Percentiles rank a stretch among this genome's conserved stretches.
phyloP scores from a whole-genome alignment of 192 early-diverging fungal species.

The Globomyces pollinis-pini region DNA sequence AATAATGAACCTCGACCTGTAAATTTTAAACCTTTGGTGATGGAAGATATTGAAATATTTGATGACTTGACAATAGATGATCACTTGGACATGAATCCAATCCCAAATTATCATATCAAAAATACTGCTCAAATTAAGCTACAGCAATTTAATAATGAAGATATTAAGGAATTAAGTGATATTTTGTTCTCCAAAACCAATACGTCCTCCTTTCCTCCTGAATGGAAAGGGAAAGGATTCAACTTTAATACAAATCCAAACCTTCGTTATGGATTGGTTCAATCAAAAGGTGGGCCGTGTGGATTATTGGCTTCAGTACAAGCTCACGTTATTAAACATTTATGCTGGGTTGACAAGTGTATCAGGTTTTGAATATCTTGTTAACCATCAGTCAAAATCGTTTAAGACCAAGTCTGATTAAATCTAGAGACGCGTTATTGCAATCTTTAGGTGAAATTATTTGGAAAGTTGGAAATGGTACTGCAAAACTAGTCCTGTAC shows the following conservation, averaged over 20 bases:
- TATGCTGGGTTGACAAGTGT: slow-evolving; percentile 1
- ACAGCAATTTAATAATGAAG: too few species aligned
- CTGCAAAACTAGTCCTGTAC: slow-evolving; percentile 4
- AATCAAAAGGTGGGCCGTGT: slow-evolving; percentile 48
- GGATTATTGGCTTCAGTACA: slow-evolving; percentile 44
- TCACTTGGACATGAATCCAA: slow-evolving; percentile 10
- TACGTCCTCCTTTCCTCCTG: slow-evolving; percentile 17
- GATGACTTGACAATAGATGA: slow-evolving; percentile 17
- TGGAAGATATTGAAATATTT: slow-evolving; percentile 16
- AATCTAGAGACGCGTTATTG: slow-evolving; percentile 23
- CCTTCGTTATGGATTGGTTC: slow-evolving; percentile 40
- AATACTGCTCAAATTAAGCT: too few species aligned
- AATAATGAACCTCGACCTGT: too few species aligned
- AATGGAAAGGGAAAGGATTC: slow-evolving; percentile 42
- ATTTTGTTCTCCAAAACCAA: slow-evolving; percentile 14
- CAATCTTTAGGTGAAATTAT: slow-evolving; percentile 34
- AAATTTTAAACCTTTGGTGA: too few species aligned
- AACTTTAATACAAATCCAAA: slow-evolving; percentile 14
- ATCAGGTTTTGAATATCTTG: not conserved
- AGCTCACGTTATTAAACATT: slow-evolving; percentile 32
- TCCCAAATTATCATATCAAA: too few species aligned
- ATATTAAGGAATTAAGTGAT: not conserved
- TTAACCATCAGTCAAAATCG: slow-evolving; percentile 12
- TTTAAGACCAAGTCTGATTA: slow-evolving; percentile 13
- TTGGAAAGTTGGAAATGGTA: slow-evolving; percentile 27